Evolutionary conservation across 768 basidiomycete species (phyloP), one percentile per base, ranked within the genome.

Genomic region (Leccinellum luteum): DNA sequence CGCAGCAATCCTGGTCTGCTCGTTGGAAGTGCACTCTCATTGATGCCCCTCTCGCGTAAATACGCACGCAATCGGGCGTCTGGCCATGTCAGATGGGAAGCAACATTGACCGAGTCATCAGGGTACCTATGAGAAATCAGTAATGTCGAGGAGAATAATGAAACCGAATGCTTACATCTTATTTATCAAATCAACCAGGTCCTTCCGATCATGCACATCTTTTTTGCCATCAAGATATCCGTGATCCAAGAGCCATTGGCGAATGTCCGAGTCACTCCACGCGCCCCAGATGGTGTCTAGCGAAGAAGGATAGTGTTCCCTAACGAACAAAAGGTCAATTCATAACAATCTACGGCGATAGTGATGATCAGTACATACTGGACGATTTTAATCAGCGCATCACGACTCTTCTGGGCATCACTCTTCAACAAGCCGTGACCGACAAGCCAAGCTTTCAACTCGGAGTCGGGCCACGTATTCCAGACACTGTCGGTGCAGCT

Each of bases 51-150:
- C 66, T 90, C 84, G 45, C 93, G 82, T 19, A 98, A 81, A 73
- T 91, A 97, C 2, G 90, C 93, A 48, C 94, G 87, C 27, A 98
- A 84, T 31, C 95, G 83, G 3, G 94, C 91, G 66, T 98, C 95
- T 13, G 92, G 91, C 96, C 96, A 98, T 10, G 82, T 80, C 51
- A 95, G 77, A 74, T 96, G 97, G 3, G 84, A 75, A 3, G 85
- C 78, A 1, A 80, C 79, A 34, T 76, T 73, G 6, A 64, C 52
- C n/a, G 69, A 67, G 50, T 70, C 69, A 52, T 86, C 82, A 54
- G 77, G 78, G 65, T 84, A 85, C 68, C 84, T 90, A 62, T n/a
- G 32, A 28, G 17, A 25, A 23, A 48, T 67, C 47, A 48, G 41
- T 7, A 13, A 25, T 3, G 15, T 41, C 9, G 14, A 31, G 28